Percentiles rank a stretch among this genome's conserved stretches.
Conservation (phyloP, 495 filamentous ascomycete genomes). For the Bryoglossum gracile region DNA sequence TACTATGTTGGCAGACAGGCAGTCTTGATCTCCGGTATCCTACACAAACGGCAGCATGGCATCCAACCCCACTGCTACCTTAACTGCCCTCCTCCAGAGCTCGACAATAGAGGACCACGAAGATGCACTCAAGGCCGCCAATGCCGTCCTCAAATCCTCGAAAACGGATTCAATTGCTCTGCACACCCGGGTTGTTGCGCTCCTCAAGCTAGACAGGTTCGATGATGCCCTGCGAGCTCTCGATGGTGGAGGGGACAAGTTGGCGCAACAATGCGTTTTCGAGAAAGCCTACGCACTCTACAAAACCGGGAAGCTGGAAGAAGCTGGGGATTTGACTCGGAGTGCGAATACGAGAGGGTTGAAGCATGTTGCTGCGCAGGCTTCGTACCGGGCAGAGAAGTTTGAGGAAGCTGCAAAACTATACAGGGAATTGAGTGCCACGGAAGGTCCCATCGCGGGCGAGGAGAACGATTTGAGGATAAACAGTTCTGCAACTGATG, state of each 20-base stretch:
- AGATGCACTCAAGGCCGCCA: constrained; percentile 61
- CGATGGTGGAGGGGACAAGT: constrained; percentile 57
- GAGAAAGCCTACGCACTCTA: constrained; percentile 92
- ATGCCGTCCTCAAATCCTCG: constrained; percentile 56
- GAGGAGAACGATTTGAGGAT: constrained; percentile 85
- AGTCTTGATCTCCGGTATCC: constrained; percentile 8
- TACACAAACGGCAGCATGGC: constrained; percentile 18
- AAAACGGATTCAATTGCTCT: constrained; percentile 60
- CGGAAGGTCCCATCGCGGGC: constrained; percentile 40
- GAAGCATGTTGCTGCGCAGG: constrained; percentile 82
- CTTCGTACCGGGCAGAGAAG: constrained; percentile 76
- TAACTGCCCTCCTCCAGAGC: constrained; percentile 42
- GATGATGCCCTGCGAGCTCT: constrained; percentile 78
- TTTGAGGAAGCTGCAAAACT: constrained; percentile 64
- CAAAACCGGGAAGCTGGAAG: constrained; percentile 67
- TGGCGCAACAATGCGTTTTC: constrained; percentile 59
- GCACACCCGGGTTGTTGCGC: constrained; percentile 72
- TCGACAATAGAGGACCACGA: constrained; percentile 67
- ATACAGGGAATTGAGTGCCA: constrained; percentile 55
- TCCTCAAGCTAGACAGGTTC: constrained; percentile 90
- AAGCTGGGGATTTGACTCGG: constrained; percentile 52
- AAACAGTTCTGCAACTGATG: constrained; percentile 71
- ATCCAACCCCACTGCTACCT: constrained; percentile 37
- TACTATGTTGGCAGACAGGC: background rate
- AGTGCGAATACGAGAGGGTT: constrained; percentile 45